Conservation (phyloP, 768 basidiomycete species). For the Tulasnella sp. region DNA sequence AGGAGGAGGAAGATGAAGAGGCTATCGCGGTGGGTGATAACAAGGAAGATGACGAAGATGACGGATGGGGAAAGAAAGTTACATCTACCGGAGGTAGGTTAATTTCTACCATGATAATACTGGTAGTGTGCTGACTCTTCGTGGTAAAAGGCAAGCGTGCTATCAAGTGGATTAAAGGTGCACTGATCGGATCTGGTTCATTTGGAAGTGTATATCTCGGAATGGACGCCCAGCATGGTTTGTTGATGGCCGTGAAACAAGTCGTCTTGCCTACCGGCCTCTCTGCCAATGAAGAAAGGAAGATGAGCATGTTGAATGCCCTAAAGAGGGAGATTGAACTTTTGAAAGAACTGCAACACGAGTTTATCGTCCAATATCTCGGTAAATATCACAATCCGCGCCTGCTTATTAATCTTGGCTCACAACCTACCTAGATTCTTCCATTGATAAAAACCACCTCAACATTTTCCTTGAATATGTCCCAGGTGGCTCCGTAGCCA, state of each 20-base stretch:
- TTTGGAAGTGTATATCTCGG: constrained; percentile 93
- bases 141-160: constrained; percentile 33
- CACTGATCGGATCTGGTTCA: constrained; percentile 86
- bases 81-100: constrained; percentile 41
- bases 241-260: constrained; percentile 96
- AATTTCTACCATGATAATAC: constrained; percentile 5
- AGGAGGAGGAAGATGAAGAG: constrained; percentile 26
- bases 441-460: constrained; percentile 75
- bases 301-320: constrained; percentile 83
- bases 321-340: constrained; percentile 90
- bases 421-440: constrained; percentile 53
- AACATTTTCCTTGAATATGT: constrained; percentile 98
- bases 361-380: constrained; percentile 96
- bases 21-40: constrained; percentile 23
- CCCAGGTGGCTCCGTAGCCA: constrained; percentile 86
- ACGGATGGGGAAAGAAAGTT: constrained; percentile 35
- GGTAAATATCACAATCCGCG: constrained; percentile 41
- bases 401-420: neutral
- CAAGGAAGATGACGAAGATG: constrained; percentile 38
- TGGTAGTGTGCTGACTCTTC: constrained; percentile 2
- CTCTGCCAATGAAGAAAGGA: constrained; percentile 79
- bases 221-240: constrained; percentile 81
- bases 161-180: constrained; percentile 95
- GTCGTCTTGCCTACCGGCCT: constrained; percentile 80
- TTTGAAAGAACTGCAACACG: constrained; percentile 81